Evolutionary conservation across 2,329 filamentous ascomycete species (phyloP).

Genomic region (Botrytis elliptica): DNA sequence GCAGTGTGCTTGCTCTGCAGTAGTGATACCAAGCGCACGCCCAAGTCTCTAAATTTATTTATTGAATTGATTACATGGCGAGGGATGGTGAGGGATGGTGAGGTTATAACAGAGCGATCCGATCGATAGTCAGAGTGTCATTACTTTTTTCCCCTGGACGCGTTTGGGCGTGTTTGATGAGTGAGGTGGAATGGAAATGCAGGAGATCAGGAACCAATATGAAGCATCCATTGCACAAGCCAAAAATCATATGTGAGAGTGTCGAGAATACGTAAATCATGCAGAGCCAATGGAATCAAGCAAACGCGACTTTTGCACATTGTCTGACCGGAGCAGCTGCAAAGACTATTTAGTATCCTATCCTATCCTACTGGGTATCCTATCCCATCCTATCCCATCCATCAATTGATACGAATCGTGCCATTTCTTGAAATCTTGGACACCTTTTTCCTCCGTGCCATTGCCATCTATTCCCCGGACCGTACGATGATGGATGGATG

Average conservation of each 20-base stretch:
- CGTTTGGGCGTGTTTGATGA: constrained; percentile 14
- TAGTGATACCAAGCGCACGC: not conserved
- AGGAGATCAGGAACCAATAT: not conserved
- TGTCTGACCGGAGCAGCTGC: not conserved
- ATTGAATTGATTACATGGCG: not conserved
- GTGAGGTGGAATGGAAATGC: no score
- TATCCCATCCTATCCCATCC: not conserved
- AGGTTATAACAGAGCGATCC: not conserved
- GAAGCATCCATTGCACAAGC: constrained; percentile 7
- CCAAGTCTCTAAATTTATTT: not conserved
- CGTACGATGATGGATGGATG: not conserved
- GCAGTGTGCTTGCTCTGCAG: not conserved
- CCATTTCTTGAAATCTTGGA: constrained; percentile 4
- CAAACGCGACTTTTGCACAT: not conserved
- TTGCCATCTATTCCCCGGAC: not conserved
- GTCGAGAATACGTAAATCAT: not conserved
- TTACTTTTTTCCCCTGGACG: not conserved
- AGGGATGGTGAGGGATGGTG: not conserved
- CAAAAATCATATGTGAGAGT: not conserved
- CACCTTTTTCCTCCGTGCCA: not conserved
- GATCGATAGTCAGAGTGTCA: no score
- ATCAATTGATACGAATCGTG: constrained; percentile 6
- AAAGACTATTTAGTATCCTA: not conserved
- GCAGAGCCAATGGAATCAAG: not conserved
- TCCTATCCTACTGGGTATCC: no score